A percentile compares a stretch with the other conserved stretches of the same genome.
These are phyloP conservation scores for Pseudozyma thailandica DNA, from an alignment of 1,284 basidiomycete genomes.

Conservation along the genomic window DNA sequence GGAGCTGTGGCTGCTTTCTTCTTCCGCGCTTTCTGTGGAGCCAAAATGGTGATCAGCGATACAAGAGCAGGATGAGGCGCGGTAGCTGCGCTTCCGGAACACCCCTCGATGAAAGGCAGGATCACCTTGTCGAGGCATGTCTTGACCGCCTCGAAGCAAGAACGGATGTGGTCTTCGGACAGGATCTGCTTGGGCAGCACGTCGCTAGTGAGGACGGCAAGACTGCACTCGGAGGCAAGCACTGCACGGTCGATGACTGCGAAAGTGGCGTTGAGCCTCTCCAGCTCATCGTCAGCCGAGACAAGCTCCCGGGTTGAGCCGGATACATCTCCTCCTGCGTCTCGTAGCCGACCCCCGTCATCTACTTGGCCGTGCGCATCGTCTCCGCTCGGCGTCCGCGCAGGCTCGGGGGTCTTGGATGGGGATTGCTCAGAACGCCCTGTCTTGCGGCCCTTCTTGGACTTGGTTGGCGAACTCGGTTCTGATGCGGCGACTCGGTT, in stretches of 20 bases:
- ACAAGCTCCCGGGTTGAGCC: conserved; percentile 71
- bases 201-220: conserved; percentile 80
- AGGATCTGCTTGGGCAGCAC: conserved; percentile 80
- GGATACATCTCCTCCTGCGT: background rate
- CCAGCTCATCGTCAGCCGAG: conserved; percentile 72
- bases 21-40: conserved; percentile 44
- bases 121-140: conserved; percentile 81
- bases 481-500: conserved; percentile 12
- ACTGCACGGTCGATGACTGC: conserved; percentile 68
- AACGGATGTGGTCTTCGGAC: conserved; percentile 88
- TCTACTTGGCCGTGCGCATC: no score
- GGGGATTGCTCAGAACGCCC: conserved; percentile 18
- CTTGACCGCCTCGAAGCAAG: conserved; percentile 80
- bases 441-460: conserved; percentile 25
- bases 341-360: background rate
- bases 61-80: conserved; percentile 40
- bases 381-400: conserved; percentile 1
- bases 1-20: conserved; percentile 26
- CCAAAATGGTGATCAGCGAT: conserved; percentile 66
- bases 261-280: conserved; percentile 42
- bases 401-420: conserved; percentile 33
- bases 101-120: conserved; percentile 86
- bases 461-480: conserved; percentile 27
- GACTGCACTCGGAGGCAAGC: conserved; percentile 81
- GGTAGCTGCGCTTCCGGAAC: conserved; percentile 47